Evolutionary conservation across 805 yeast genomes (phyloP), one percentile per base, ranked within the genome.

Genomic region (Wickerhamiella australiensis): DNA sequence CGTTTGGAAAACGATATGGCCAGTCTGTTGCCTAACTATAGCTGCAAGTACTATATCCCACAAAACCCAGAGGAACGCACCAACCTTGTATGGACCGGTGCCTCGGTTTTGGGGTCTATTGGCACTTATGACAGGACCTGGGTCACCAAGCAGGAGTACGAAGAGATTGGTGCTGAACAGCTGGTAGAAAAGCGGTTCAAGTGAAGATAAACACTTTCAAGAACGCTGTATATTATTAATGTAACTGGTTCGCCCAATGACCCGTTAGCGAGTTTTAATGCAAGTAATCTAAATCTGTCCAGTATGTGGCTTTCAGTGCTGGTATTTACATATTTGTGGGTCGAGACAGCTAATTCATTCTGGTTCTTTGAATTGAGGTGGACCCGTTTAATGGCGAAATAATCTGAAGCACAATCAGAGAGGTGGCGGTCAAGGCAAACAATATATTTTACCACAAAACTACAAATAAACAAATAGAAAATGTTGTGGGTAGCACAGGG

Each of bases 51-150:
- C 37, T 81, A 85, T 57, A 79, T 92, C 2, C 76, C 80, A 9
- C 94, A 95, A 17, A 55, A 54, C 50, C 50, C 80, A 1, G 72
- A 72, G 52, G 95, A 86, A 64, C 74, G 95, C 61, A 76, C 77
- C 53, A 81, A 76, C 61, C 85, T 86, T 52, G 73, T 87, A 12
- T 88, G 96, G 95, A 74, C 88, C 42, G 96, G 96, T 44, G 96
- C 95, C 3, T 80, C 90, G 56, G 86, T 88, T 29, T 69, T 88
- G 52, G 79, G 94, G 6, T 80, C 92, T 52, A 71, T 88, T 57
- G 95, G 95, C 36, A 84, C 95, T 9, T 87, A 85, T 72, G 96
- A 88, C 65, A 95, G 86, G 65, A 82, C 87, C 67, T 88, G 96
- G 95, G 94, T 87, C 15, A 83, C 88, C 41, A 81, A 79, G 61